Conservation (phyloP, 2,329 filamentous ascomycete genomes). For the Fulvia fulva region DNA sequence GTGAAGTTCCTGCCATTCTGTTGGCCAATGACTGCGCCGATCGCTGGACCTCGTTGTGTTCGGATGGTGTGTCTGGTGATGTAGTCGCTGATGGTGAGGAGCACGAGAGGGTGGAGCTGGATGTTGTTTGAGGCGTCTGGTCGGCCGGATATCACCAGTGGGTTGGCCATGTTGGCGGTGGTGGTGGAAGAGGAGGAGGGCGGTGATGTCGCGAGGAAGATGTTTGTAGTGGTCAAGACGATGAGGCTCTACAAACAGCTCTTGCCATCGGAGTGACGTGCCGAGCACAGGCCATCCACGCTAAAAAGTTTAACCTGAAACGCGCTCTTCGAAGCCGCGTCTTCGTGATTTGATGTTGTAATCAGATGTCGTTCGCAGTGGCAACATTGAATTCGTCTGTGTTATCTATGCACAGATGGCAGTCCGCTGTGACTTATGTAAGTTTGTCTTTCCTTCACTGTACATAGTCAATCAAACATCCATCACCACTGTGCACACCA, state of each 20-base stretch:
- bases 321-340: not conserved
- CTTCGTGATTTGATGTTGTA: not conserved
- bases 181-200: not conserved
- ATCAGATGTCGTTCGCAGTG: not conserved
- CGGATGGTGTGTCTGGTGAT: slow-evolving; percentile 86
- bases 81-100: slow-evolving; percentile 95
- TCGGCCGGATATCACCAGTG: slow-evolving; percentile 42
- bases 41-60: slow-evolving; percentile 67
- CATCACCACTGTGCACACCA: not conserved
- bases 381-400: too few species aligned
- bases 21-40: slow-evolving; percentile 85
- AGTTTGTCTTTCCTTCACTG: not conserved
- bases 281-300: not conserved
- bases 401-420: not conserved
- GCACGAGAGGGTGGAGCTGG: slow-evolving; percentile 85
- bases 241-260: not conserved
- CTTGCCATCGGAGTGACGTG: not conserved
- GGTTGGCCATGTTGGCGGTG: slow-evolving; percentile 29
- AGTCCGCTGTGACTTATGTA: not conserved
- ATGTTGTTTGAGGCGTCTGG: slow-evolving; percentile 73
- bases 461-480: not conserved
- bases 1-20: slow-evolving; percentile 88
- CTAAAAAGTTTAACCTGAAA: not conserved
- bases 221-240: not conserved
- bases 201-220: not conserved